phyloP scores from a whole-genome alignment of 768 basidiomycete species.

The Xerocomellus dryophilus region DNA sequence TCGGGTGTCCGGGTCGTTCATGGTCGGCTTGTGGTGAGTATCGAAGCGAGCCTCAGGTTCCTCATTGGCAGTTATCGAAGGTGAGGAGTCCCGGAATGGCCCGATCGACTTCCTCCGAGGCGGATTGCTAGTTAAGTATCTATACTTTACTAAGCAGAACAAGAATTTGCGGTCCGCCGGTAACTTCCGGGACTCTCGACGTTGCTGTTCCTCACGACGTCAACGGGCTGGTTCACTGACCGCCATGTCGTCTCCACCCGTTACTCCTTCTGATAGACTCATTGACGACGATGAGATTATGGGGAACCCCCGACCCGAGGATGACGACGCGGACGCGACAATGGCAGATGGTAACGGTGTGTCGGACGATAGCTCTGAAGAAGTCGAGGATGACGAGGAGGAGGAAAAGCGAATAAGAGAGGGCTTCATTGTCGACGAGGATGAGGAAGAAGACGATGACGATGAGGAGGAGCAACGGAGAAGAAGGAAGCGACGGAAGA shows the following conservation, averaged over 20 bases:
- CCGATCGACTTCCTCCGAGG: too few species aligned
- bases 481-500: slow-evolving; percentile 65
- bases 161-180: slow-evolving; percentile 29
- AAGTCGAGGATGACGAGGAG: slow-evolving; percentile 88
- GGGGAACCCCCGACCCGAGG: slow-evolving; percentile 48
- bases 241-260: slow-evolving; percentile 56
- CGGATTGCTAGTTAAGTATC: too few species aligned
- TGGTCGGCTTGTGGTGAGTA: background rate
- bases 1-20: slow-evolving; percentile 2
- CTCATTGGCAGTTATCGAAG: slow-evolving; percentile 34
- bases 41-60: too few species aligned
- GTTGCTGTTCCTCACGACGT: slow-evolving; percentile 1
- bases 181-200: slow-evolving; percentile 16
- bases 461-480: slow-evolving; percentile 55
- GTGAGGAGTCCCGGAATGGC: too few species aligned
- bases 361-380: slow-evolving; percentile 84
- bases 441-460: slow-evolving; percentile 81
- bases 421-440: slow-evolving; percentile 92
- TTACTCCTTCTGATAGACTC: slow-evolving; percentile 33
- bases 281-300: slow-evolving; percentile 58
- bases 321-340: slow-evolving; percentile 55
- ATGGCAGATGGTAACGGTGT: slow-evolving; percentile 42
- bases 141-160: too few species aligned
- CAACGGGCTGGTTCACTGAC: slow-evolving; percentile 22
- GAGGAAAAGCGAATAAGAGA: slow-evolving; percentile 76